Evolutionary conservation across 352 stramenopile species (phyloP).

Genomic region (Pythium periplocum): DNA sequence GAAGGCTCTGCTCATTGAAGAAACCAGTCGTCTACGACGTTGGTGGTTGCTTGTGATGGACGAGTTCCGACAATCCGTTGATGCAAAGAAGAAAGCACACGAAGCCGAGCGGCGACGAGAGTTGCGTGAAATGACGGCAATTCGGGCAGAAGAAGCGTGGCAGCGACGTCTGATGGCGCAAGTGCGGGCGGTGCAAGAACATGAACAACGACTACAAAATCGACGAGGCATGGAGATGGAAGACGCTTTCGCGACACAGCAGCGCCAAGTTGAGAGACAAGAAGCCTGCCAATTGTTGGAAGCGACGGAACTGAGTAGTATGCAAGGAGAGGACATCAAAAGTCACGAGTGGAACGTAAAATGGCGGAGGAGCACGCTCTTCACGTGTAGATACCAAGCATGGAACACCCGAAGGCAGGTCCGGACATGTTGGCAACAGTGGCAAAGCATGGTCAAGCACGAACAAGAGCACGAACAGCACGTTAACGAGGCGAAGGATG

Average conservation of each 20-base stretch:
- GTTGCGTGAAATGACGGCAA: slow-evolving; percentile 28
- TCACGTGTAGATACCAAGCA: neutral
- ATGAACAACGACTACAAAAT: slow-evolving; percentile 15
- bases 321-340: slow-evolving; percentile 7
- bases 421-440: neutral
- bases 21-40: slow-evolving; percentile 16
- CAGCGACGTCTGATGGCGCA: slow-evolving; percentile 24
- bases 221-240: slow-evolving; percentile 28
- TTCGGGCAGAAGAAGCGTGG: slow-evolving; percentile 43
- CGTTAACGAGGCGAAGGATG: too few species aligned
- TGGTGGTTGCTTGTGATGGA: slow-evolving; percentile 21
- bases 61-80: slow-evolving; percentile 13
- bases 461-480: neutral
- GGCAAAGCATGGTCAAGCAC: neutral
- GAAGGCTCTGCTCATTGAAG: slow-evolving; percentile 16
- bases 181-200: slow-evolving; percentile 12
- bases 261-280: slow-evolving; percentile 6
- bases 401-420: neutral
- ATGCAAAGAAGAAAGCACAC: slow-evolving; percentile 13
- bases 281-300: neutral
- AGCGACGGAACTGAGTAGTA: neutral
- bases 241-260: slow-evolving; percentile 13
- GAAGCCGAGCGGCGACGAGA: slow-evolving; percentile 23
- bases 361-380: slow-evolving; percentile 12
- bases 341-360: slow-evolving; percentile 11